Evolutionary conservation across 345 rosid species (phyloP).

Genomic region (Ceriops zippeliana): DNA sequence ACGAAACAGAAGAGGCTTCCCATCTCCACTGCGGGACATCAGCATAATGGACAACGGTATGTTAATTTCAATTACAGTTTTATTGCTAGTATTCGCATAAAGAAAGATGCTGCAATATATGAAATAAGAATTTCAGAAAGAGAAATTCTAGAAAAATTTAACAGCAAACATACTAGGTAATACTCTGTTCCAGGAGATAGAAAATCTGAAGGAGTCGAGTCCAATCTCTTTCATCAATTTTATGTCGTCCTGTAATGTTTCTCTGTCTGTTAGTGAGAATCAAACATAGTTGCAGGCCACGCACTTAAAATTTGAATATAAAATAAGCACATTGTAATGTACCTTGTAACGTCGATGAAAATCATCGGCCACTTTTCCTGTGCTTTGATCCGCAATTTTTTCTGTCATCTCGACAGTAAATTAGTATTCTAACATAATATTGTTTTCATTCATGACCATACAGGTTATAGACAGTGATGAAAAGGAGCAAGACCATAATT

Average conservation of each 20-base stretch:
- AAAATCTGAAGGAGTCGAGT: conserved; percentile 22
- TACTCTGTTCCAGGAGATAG: conserved; percentile 23
- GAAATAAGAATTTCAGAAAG: too few relatives aligned
- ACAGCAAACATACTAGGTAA: conserved; percentile 16
- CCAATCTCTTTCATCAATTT: conserved; percentile 19
- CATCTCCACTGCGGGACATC: too few relatives aligned
- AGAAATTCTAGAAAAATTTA: too few relatives aligned
- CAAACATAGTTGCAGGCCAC: neutral
- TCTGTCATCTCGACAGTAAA: neutral
- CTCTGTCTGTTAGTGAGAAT: neutral
- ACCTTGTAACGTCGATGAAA: conserved; percentile 22
- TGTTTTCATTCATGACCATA: too few relatives aligned
- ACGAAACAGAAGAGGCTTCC: too few relatives aligned
- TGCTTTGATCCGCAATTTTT: conserved; percentile 15
- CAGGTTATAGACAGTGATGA: too few relatives aligned
- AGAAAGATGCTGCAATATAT: too few relatives aligned
- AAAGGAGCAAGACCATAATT: too few relatives aligned
- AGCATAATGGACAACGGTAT: too few relatives aligned
- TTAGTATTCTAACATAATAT: too few relatives aligned
- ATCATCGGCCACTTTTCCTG: conserved; percentile 20
- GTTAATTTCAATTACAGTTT: too few relatives aligned
- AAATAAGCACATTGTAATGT: neutral
- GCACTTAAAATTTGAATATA: neutral
- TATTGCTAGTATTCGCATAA: too few relatives aligned
- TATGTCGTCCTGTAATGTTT: conserved; percentile 21